A percentile compares a stretch with the other conserved stretches of the same genome.
Evolutionary conservation across 768 basidiomycete genomes (phyloP).

Genomic region (Tricholoma saponaceum): DNA sequence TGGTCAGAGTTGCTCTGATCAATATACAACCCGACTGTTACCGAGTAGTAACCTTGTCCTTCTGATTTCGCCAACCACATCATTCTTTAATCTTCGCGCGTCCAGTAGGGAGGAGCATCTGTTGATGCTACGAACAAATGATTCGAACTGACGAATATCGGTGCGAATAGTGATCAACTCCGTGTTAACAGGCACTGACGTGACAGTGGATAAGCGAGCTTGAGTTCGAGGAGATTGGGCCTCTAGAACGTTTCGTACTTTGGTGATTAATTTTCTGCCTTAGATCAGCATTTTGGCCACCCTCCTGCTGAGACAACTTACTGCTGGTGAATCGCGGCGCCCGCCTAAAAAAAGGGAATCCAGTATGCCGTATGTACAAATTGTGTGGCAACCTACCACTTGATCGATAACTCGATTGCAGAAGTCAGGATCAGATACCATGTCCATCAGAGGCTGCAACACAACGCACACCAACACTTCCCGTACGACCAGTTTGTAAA

Average conservation of each 20-base stretch:
- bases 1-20: neutral
- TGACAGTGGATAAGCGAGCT: constrained; percentile 34
- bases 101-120: constrained; percentile 82
- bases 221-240: constrained; percentile 64
- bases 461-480: constrained; percentile 84
- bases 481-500: constrained; percentile 66
- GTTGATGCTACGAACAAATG: constrained; percentile 82
- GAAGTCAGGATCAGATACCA: constrained; percentile 93
- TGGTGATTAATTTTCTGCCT: constrained; percentile 75
- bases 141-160: constrained; percentile 81
- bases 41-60: constrained; percentile 72
- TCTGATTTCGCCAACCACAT: constrained; percentile 88
- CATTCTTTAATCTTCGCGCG: constrained; percentile 86
- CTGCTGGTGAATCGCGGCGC: constrained; percentile 51
- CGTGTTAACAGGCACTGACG: constrained; percentile 31
- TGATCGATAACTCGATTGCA: constrained; percentile 94
- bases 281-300: constrained; percentile 4
- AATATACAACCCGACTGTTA: constrained; percentile 25
- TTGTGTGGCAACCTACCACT: constrained; percentile 53
- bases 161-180: constrained; percentile 83
- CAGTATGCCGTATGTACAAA: neutral
- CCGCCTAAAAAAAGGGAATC: constrained; percentile 31
- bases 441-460: constrained; percentile 84
- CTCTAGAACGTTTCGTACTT: constrained; percentile 81
- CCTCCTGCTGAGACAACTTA: constrained; percentile 15